These are phyloP conservation scores for Arthrobotrys megalospora DNA, from an alignment of 2,329 filamentous ascomycete species.

Conservation along the genomic window DNA sequence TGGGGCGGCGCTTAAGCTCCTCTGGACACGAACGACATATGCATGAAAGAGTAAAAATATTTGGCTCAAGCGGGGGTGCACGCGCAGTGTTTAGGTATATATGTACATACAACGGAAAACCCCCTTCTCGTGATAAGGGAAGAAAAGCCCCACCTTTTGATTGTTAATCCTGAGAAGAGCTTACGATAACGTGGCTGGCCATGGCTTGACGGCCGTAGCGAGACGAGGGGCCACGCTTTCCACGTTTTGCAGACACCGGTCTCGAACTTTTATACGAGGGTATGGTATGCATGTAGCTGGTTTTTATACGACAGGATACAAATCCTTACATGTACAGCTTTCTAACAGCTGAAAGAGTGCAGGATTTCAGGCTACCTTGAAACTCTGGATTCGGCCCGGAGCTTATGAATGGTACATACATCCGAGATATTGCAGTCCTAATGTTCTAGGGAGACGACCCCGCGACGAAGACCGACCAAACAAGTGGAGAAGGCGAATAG, in stretches of 20 bases:
- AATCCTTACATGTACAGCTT: no score
- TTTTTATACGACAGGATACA: no score
- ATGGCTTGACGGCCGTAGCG: constrained; percentile 1
- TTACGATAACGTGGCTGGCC: constrained; percentile 2
- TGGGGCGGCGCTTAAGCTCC: constrained; percentile 32
- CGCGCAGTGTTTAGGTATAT: neutral
- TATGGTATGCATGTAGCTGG: no score
- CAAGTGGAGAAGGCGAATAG: no score
- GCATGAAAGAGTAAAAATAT: neutral
- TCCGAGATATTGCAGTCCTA: no score
- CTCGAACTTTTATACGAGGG: constrained; percentile 1
- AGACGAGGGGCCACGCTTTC: constrained; percentile 4
- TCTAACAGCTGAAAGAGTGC: no score
- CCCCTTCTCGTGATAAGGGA: neutral
- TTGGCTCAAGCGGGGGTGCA: neutral
- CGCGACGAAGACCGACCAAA: no score
- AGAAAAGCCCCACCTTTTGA: constrained; percentile 19
- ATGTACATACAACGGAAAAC: neutral
- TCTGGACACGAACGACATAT: constrained; percentile 4
- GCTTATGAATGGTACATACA: no score
- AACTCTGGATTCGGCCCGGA: no score
- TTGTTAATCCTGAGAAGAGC: constrained; percentile 3
- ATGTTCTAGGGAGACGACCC: no score
- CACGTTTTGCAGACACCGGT: neutral
- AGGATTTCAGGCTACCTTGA: no score